Evolutionary conservation across 2,329 filamentous ascomycete species (phyloP), one percentile per base, ranked within the genome.

Genomic region (Curvularia verruculosa): DNA sequence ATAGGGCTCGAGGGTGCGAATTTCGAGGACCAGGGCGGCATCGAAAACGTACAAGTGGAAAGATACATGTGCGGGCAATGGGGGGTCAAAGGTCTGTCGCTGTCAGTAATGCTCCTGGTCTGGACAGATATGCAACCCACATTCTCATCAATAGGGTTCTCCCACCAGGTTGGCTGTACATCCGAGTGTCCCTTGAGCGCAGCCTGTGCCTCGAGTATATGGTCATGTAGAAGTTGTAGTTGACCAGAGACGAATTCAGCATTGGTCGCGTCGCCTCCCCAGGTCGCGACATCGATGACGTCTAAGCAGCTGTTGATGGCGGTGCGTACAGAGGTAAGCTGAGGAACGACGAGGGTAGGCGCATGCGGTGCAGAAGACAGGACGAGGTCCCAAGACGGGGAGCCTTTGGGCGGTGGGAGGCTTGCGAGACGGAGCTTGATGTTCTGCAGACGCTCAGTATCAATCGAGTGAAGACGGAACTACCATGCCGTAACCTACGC

Each of bases 301-400:
- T 96, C 91, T 61, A 97, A 85, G 55, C 91, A 89, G 68, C 91
- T 86, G 59, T 90, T 94, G 65, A 98, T 88, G 39, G 92, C 82
- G n/a, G 87, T 86, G 60, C 91, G 86, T 12, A 95, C 85, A 10
- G 84, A 80, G 19, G 87, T 86, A 49, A 97, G 84, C 57, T 92
- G 87, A 15, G 85, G 82, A 49, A 98, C 83, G 13, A 84, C 78
- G 29, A 89, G 78, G 3, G 83, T 83, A 3, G 85, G 83, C 3
- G 84, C 82, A 46, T 80, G 78, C n/a, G 84, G 80, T 3, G 79
- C 76, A 43, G 78, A 79, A 6, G 82, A 85, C 48, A 86, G 77
- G 60, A 77, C 78, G 54, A 86, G 75, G 56, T 81, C 82, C 69
- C 80, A 85, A 64, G 77, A 81, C 29, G 75, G 70, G 8, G 81